These are phyloP conservation scores for Podaxis sp. DNA, from an alignment of 768 basidiomycete species.

Conservation along the genomic window DNA sequence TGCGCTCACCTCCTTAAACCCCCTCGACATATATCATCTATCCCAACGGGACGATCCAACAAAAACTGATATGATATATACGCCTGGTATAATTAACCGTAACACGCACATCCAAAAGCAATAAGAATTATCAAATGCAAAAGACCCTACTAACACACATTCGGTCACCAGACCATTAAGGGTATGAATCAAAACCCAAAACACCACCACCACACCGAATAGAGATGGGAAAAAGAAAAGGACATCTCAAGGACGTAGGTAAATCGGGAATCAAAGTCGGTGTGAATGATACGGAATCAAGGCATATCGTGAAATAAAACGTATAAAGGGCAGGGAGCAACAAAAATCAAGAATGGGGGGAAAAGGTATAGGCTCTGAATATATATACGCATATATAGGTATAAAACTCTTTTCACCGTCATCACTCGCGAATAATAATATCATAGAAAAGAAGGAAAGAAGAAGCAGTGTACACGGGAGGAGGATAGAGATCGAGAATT, in stretches of 20 bases:
- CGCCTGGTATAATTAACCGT: conserved; percentile 2
- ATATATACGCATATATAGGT: background rate
- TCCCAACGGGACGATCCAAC: background rate
- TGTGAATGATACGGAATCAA: background rate
- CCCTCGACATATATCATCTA: too few relatives aligned
- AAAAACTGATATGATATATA: background rate
- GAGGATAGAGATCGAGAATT: background rate
- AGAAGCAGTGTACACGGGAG: background rate
- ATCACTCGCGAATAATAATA: background rate
- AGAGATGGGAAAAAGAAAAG: background rate
- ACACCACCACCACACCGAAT: background rate
- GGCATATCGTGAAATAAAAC: too few relatives aligned
- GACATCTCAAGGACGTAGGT: background rate
- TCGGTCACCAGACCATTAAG: background rate
- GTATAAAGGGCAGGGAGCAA: too few relatives aligned
- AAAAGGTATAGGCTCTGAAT: background rate
- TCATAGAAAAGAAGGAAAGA: background rate
- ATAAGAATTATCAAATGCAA: background rate
- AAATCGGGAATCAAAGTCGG: background rate
- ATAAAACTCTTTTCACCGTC: background rate
- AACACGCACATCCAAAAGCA: background rate
- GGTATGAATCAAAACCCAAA: background rate
- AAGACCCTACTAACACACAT: background rate
- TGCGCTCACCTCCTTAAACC: too few relatives aligned
- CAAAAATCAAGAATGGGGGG: background rate